phyloP scores from a whole-genome alignment of 2,329 filamentous ascomycete genomes.

The Fusarium nodosum region DNA sequence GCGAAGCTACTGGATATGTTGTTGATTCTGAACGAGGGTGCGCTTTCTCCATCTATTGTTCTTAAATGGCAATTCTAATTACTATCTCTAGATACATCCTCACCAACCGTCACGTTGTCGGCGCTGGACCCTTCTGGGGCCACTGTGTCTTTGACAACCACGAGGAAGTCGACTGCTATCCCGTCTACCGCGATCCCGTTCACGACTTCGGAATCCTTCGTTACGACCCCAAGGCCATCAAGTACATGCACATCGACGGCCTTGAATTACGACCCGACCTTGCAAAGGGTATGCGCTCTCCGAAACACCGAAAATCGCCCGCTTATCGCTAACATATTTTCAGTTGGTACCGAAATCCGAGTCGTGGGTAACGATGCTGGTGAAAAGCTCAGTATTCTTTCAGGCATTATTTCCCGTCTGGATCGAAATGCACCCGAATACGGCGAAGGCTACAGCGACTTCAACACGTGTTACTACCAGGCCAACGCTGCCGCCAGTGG shows the following conservation, averaged over 20 bases:
- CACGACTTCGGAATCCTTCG: constrained; percentile 98
- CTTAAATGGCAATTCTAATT: not conserved
- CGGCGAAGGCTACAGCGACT: constrained; percentile 97
- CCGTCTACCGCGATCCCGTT: constrained; percentile 97
- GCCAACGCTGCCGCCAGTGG: constrained; percentile 96
- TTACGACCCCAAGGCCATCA: constrained; percentile 95
- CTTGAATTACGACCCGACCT: constrained; percentile 86
- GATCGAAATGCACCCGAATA: constrained; percentile 98
- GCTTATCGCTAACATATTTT: constrained; percentile 34
- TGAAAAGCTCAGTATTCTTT: constrained; percentile 97
- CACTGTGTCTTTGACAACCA: constrained; percentile 99
- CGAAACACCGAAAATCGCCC: not conserved
- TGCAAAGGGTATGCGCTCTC: constrained; percentile 69
- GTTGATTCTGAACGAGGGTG: constrained; percentile 92
- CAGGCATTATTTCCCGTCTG: constrained; percentile 94
- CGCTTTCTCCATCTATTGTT: constrained; percentile 51
- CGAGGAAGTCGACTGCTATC: constrained; percentile 94
- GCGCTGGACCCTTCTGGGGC: constrained; percentile 96
- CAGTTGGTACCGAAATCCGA: constrained; percentile 91
- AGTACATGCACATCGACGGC: constrained; percentile 92
- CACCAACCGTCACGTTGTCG: constrained; percentile 93
- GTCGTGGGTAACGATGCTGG: constrained; percentile 99
- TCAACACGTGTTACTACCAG: constrained; percentile 97
- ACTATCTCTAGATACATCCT: constrained; percentile 73
- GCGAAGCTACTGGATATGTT: constrained; percentile 97